Conservation (phyloP, 768 basidiomycete species). For the Psilocybe tampanensis region DNA sequence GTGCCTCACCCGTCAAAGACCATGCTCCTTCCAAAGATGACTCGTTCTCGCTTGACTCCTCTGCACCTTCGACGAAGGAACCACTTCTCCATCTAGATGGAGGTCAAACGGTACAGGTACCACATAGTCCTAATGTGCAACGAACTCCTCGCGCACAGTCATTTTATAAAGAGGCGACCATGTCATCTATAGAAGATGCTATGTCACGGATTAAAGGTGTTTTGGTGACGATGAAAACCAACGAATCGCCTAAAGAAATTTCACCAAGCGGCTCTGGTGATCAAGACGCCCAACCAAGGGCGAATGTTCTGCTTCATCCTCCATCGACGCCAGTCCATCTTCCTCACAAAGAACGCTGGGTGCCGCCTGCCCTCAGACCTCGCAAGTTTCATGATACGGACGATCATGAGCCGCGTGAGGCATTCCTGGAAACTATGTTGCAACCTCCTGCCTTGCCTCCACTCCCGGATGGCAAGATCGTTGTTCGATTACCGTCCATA, state of each 20-base stretch:
- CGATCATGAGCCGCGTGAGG: conserved; percentile 38
- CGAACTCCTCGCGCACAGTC: conserved; percentile 42
- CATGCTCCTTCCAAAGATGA: conserved; percentile 2
- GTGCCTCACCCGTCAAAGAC: conserved; percentile 3
- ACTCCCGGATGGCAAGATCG: conserved; percentile 36
- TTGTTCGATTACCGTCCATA: conserved; percentile 50
- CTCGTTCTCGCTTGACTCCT: conserved; percentile 6
- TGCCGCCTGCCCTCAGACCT: conserved; percentile 55
- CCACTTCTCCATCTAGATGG: conserved; percentile 16
- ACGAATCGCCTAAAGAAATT: conserved; percentile 36
- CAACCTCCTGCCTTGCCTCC: conserved; percentile 53
- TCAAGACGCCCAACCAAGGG: conserved; percentile 22
- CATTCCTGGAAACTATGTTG: conserved; percentile 45
- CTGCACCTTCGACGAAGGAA: conserved; percentile 21
- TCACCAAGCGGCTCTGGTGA: conserved; percentile 17
- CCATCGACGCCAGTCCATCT: conserved; percentile 19
- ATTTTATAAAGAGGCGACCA: conserved; percentile 52
- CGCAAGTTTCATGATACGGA: conserved; percentile 34
- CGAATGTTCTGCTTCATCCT: conserved; percentile 18
- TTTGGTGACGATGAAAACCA: conserved; percentile 65
- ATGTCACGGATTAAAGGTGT: conserved; percentile 89
- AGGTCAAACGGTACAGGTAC: conserved; percentile 24
- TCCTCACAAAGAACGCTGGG: conserved; percentile 51
- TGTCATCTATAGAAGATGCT: conserved; percentile 79
- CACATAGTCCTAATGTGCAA: conserved; percentile 25